A percentile compares a stretch with the other conserved stretches of the same genome.
These are phyloP conservation scores for Geum urbanum DNA, from an alignment of 306 rosid species.

Conservation along the genomic window DNA sequence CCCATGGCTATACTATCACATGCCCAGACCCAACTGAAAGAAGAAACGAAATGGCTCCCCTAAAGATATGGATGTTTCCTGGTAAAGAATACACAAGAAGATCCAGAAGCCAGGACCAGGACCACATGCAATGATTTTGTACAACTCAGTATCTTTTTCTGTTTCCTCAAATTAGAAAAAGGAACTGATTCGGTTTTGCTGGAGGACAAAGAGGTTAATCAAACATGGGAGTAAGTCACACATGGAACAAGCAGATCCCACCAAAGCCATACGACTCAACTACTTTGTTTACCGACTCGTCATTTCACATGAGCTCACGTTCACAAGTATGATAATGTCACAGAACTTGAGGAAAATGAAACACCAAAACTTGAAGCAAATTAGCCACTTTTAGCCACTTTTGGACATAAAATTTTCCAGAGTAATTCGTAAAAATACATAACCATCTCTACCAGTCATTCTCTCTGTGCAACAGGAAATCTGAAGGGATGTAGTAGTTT, in stretches of 20 bases:
- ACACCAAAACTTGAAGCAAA: neutral
- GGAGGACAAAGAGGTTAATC: neutral
- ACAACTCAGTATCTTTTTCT: neutral
- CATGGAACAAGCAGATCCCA: neutral
- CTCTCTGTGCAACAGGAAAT: conserved; percentile 23
- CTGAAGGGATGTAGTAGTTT: conserved; percentile 9
- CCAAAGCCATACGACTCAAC: neutral
- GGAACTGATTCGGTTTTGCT: neutral
- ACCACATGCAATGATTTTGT: conserved; percentile 7
- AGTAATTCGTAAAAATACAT: conserved; percentile 16
- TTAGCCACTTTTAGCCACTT: conserved; percentile 22
- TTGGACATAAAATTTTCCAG: neutral
- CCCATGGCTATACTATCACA: neutral
- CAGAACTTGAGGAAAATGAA: neutral
- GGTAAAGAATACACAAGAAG: neutral
- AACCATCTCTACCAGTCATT: conserved; percentile 11
- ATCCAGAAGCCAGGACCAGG: neutral
- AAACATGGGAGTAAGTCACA: neutral
- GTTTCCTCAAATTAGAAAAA: neutral
- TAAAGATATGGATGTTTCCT: neutral
- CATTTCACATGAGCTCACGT: neutral
- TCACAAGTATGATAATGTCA: neutral
- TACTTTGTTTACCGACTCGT: neutral
- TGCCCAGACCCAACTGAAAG: neutral
- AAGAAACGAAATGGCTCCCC: neutral